Conservation (phyloP, 345 rosid species). For the Hibiscus trionum region DNA sequence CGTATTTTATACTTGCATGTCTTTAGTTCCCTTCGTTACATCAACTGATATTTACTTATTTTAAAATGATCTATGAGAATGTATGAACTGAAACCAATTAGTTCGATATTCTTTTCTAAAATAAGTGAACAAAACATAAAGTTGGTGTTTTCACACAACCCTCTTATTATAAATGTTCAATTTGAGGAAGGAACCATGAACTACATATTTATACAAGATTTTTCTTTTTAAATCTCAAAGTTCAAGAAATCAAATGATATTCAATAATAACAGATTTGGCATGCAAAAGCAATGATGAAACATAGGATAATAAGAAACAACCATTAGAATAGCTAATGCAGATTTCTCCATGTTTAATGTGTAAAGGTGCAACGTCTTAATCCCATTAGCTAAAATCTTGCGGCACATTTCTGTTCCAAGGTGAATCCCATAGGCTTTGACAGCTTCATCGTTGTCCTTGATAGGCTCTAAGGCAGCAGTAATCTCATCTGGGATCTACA, state of each 20-base stretch:
- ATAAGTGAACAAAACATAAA: background rate
- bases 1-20: background rate
- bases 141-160: too few species aligned
- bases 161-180: too few species aligned
- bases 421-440: conserved; percentile 82
- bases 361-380: conserved; percentile 80
- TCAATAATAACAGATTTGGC: background rate
- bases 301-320: conserved; percentile 17
- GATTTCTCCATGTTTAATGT: conserved; percentile 94
- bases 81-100: background rate
- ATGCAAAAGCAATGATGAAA: background rate
- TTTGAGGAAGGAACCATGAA: too few species aligned
- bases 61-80: background rate
- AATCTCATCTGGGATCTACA: conserved; percentile 76
- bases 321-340: conserved; percentile 82
- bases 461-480: conserved; percentile 91
- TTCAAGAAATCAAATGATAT: background rate
- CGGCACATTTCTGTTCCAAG: conserved; percentile 96
- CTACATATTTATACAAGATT: too few species aligned
- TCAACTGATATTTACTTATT: background rate
- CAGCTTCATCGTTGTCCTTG: conserved; percentile 97
- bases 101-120: background rate
- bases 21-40: background rate
- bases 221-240: background rate
- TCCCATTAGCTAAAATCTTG: conserved; percentile 85